Evolutionary conservation across 2,329 filamentous ascomycete genomes (phyloP), one percentile per base, ranked within the genome.

Genomic region (Aureobasidium sp.): DNA sequence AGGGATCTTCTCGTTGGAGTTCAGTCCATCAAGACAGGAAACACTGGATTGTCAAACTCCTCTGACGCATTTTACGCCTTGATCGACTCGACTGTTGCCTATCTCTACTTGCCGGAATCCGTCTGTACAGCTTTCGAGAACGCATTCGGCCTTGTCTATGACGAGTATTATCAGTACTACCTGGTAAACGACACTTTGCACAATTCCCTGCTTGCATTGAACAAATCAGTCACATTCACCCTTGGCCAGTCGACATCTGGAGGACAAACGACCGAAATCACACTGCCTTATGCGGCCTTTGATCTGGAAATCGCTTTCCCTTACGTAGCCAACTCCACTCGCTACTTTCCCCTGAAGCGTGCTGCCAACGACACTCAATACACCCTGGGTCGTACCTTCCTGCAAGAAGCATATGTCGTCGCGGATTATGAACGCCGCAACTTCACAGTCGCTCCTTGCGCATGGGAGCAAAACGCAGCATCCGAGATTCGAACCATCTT

Each of bases 71-170:
- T 74, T 14, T 66, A 66, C 15, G 82, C 83, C 25, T 68, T 83
- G 59, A 82, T 90, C 62, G 86, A 89, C 70, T 85, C 83, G 64
- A 83, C 84, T 0, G 83, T 85, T 0, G 83, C 85, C 1, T 85
- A 83, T 65, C 73, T 89, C 5, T 88, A 83, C 82, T 76, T 89
- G 5, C 86, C 87, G 0, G 71, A 78, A 34, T 68, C 71, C 3
- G 69, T 71, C 12, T 75, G 73, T 66, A 58, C 65, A 22, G 68
- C 68, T 8, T 76, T 76, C 62, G 74, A 75, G 62, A 37, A 68
- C 22, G 70, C 70, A 5, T 75, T 76, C 61, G 69, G 70, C 2
- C 62, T 76, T 29, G 70, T 67, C 1, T 76, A 68, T 49, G 66
- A 76, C 65, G 58, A 65, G 3, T 61, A 57, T 5, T 67, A 64